Base-by-base conservation (phyloP, 805 yeast genomes). In the Saturnispora saitoi region DNA sequence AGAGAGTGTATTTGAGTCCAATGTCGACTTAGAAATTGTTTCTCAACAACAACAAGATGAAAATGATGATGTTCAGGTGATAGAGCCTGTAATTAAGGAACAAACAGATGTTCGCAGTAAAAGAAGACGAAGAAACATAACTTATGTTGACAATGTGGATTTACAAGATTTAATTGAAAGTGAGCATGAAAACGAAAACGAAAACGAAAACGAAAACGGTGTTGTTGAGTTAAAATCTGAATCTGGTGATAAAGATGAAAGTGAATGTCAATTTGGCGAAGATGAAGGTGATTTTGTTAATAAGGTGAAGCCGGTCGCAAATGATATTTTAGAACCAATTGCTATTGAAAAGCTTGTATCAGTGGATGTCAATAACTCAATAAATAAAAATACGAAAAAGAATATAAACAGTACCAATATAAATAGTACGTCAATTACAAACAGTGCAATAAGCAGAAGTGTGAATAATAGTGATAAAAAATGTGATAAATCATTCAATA, bases 1-100 rank as follows among this genome's bases (percentile, higher is more conserved):
- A 9, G 44, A 39, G 14, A 48, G 38, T 37, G 54, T 26, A 1
- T 52, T 47, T 40, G 52, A 54, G 12, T 42, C 53, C 10, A 40
- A 46, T 28, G 15, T 46, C 26, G 44, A 39, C 12, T n/a, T 32
- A 15, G 48, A 37, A 17, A 20, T 46, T 10, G 43, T 32, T 7
- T 31, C 40, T 6, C 42, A 22, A 1, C 15, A 32, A 17, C 32
- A 45, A 4, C 30, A 38, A 12, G 44, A 37, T 17, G 30, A 32
- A 11, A 31, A 29, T 10, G 38, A 34, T 11, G 43, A 22, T 7
- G 28, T 34, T 32, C 38, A 47, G 15, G 28, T n/a, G 12, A 36
- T 41, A 29, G 44, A 38, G 17, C 20, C 39, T 9, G 28, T 6
- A 9, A 45, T 31, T 28, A 32, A 22, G 4, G 15, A 17, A 20